A percentile compares a stretch with the other conserved stretches of the same genome.
Evolutionary conservation across 2,329 filamentous ascomycete genomes (phyloP).

Genomic region (Fusarium humuli): DNA sequence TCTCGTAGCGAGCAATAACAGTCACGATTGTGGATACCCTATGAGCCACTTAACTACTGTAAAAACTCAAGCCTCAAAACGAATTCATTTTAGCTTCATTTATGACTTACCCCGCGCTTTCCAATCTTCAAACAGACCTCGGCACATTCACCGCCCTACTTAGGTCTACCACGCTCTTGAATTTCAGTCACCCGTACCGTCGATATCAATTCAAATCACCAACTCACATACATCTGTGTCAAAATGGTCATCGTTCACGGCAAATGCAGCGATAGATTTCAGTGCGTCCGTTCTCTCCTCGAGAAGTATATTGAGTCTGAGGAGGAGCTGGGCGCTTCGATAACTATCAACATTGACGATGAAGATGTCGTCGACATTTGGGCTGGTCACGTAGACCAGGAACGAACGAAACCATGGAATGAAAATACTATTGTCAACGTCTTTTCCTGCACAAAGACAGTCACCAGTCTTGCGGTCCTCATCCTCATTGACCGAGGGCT

Average conservation of each 20-base stretch:
- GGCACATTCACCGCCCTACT: not conserved
- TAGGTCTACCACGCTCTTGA: not conserved
- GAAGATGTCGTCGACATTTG: not conserved
- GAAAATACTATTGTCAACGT: conserved; percentile 16
- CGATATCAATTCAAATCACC: too few relatives aligned
- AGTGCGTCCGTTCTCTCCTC: not conserved
- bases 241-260: not conserved
- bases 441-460: conserved; percentile 27
- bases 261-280: not conserved
- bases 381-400: conserved; percentile 5
- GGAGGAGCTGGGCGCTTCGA: conserved; percentile 4
- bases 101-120: not conserved
- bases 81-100: not conserved
- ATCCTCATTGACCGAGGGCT: conserved; percentile 22
- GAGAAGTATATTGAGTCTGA: not conserved
- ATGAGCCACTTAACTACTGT: not conserved
- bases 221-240: fast-evolving
- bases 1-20: too few relatives aligned
- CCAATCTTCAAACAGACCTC: not conserved
- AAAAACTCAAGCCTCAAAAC: not conserved
- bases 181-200: fast-evolving
- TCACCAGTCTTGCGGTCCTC: conserved; percentile 27
- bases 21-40: not conserved
- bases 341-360: not conserved
- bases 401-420: not conserved